Evolutionary conservation across 2,329 filamentous ascomycete species (phyloP).

Genomic region (Penicillium capsulatum): DNA sequence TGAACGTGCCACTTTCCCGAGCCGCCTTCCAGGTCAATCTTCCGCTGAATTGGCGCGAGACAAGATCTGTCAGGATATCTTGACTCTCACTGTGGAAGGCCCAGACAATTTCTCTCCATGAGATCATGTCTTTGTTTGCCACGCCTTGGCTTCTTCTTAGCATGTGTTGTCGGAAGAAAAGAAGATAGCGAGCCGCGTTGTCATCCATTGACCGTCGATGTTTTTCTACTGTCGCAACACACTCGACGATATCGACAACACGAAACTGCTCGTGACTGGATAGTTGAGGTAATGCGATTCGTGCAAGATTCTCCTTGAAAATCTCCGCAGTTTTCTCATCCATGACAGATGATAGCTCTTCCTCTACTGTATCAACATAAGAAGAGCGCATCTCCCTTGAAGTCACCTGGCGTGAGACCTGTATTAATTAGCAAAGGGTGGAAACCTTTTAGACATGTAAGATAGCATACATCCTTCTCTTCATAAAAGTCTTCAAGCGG

Average conservation of each 20-base stretch:
- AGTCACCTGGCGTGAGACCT: conserved; percentile 40
- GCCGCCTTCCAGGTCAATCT: conserved; percentile 81
- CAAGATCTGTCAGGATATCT: conserved; percentile 81
- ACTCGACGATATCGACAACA: conserved; percentile 78
- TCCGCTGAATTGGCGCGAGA: conserved; percentile 72
- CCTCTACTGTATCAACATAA: conserved; percentile 49
- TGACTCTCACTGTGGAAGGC: conserved; percentile 57
- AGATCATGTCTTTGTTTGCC: conserved; percentile 56
- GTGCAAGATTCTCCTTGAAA: conserved; percentile 73
- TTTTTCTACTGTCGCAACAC: conserved; percentile 75
- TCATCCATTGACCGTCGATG: conserved; percentile 86
- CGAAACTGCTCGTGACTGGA: conserved; percentile 84
- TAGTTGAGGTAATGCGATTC: conserved; percentile 70
- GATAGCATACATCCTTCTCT: conserved; percentile 41
- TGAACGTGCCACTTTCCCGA: conserved; percentile 81
- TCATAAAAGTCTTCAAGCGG: conserved; percentile 47
- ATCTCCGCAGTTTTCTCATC: conserved; percentile 65
- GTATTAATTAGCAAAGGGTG: conserved; percentile 19
- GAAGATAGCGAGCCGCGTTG: conserved; percentile 79
- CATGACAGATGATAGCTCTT: conserved; percentile 58
- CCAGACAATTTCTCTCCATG: conserved; percentile 51
- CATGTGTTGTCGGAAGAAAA: conserved; percentile 80
- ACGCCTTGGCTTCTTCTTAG: conserved; percentile 63
- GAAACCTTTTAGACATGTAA: background rate
- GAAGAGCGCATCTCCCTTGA: conserved; percentile 50